Evolutionary conservation across 2,329 filamentous ascomycete species (phyloP).

Genomic region (Volutella citrinella): DNA sequence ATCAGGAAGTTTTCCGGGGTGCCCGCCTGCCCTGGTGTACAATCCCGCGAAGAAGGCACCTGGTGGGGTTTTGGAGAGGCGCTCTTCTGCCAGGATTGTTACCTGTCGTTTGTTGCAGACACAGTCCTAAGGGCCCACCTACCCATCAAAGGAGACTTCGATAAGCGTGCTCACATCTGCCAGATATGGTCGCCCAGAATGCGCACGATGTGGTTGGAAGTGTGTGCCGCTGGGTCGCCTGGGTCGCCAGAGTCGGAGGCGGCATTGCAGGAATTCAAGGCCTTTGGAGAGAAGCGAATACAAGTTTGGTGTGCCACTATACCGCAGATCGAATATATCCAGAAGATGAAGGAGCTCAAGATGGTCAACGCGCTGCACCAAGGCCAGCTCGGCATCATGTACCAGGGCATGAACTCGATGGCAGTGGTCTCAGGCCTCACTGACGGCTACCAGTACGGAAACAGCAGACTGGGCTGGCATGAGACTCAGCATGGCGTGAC

Average conservation of each 20-base stretch:
- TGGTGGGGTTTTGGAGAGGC: slow-evolving; percentile 36
- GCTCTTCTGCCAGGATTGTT: slow-evolving; percentile 34
- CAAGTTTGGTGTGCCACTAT: slow-evolving; percentile 28
- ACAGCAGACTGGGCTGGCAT: slow-evolving; percentile 32
- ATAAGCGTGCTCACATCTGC: slow-evolving; percentile 29
- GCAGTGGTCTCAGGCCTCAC: slow-evolving; percentile 22
- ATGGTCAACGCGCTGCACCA: slow-evolving; percentile 33
- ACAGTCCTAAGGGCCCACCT: slow-evolving; percentile 24
- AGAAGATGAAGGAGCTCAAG: slow-evolving; percentile 26
- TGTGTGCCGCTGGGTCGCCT: slow-evolving; percentile 23
- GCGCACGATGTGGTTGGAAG: slow-evolving; percentile 32
- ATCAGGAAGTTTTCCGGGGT: slow-evolving; percentile 28
- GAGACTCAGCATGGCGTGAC: slow-evolving; percentile 32
- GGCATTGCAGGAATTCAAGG: slow-evolving; percentile 24
- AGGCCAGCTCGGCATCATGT: slow-evolving; percentile 31
- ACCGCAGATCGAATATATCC: slow-evolving; percentile 27
- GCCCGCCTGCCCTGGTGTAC: slow-evolving; percentile 26
- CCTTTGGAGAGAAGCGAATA: slow-evolving; percentile 24
- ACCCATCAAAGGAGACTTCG: slow-evolving; percentile 21
- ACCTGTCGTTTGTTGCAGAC: slow-evolving; percentile 26
- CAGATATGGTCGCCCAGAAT: slow-evolving; percentile 37
- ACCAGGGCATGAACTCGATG: slow-evolving; percentile 30
- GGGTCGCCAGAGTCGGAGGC: slow-evolving; percentile 23
- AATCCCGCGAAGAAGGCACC: slow-evolving; percentile 17
- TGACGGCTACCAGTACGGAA: slow-evolving; percentile 32